Conservation (phyloP, 108 stramenopile genomes). For the Cyclotella baltica region DNA sequence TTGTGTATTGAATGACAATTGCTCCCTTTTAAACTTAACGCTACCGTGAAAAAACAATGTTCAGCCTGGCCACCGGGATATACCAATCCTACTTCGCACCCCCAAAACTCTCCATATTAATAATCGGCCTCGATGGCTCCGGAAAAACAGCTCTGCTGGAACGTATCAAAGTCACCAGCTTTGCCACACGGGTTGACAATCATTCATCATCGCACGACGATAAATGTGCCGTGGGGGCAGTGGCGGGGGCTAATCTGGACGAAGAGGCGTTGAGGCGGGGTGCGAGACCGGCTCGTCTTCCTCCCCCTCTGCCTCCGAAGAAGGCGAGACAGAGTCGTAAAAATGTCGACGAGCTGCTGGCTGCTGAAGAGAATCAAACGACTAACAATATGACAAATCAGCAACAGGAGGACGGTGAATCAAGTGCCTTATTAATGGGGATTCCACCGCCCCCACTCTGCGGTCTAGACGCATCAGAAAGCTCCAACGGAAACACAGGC, state of each 20-base stretch:
- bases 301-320: slow-evolving; percentile 36
- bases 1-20: too few species aligned
- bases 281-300: slow-evolving; percentile 44
- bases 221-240: neutral
- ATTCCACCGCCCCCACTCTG: slow-evolving; percentile 27
- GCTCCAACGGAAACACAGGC: neutral
- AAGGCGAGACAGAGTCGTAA: slow-evolving; percentile 27
- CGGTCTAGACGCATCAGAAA: neutral
- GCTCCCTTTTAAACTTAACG: too few species aligned
- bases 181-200: neutral
- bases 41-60: too few species aligned
- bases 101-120: slow-evolving; percentile 71
- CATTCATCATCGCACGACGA: neutral
- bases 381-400: neutral
- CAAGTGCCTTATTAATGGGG: neutral
- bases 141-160: slow-evolving; percentile 85
- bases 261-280: neutral
- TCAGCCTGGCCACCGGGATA: slow-evolving; percentile 72
- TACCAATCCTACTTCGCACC: slow-evolving; percentile 85
- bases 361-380: neutral
- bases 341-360: slow-evolving; percentile 17
- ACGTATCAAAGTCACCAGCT: slow-evolving; percentile 81
- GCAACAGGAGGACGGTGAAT: neutral
- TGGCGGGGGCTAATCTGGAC: slow-evolving; percentile 7
- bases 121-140: slow-evolving; percentile 68